Conservation (phyloP, 352 stramenopile genomes). For the Phytopythium chamaehyphon region DNA sequence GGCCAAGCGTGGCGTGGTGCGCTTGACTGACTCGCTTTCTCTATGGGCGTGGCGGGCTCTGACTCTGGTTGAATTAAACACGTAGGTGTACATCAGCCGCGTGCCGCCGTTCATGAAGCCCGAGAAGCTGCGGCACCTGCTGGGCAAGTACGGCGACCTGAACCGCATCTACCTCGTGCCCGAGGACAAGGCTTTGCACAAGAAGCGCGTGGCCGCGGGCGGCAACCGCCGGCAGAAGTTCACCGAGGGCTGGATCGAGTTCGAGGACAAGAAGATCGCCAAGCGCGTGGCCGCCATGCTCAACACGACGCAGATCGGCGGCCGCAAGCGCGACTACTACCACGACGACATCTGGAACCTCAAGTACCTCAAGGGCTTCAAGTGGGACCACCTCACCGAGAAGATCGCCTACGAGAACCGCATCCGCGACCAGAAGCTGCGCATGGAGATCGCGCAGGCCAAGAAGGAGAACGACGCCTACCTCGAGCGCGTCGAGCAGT, state of each 20-base stretch:
- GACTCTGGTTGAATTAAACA: too few species aligned
- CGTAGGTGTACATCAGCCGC: constrained; percentile 94
- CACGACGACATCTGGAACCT: constrained; percentile 99
- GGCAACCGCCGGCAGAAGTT: constrained; percentile 90
- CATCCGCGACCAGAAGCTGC: constrained; percentile 83
- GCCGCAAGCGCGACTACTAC: constrained; percentile 95
- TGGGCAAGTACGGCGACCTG: constrained; percentile 91
- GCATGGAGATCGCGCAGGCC: constrained; percentile 80
- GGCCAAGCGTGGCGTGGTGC: constrained; percentile 44
- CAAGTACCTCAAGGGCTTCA: constrained; percentile 99
- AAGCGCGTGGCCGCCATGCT: constrained; percentile 91
- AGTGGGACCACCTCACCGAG: constrained; percentile 98
- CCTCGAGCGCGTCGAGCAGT: constrained; percentile 83
- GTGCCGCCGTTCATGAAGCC: constrained; percentile 97
- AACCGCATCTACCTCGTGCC: constrained; percentile 96
- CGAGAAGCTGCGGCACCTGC: constrained; percentile 92
- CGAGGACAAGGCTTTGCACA: constrained; percentile 92
- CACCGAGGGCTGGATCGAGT: constrained; percentile 98
- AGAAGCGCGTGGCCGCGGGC: constrained; percentile 86
- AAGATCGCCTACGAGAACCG: constrained; percentile 94
- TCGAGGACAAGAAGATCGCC: constrained; percentile 95
- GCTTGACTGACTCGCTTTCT: constrained; percentile 1
- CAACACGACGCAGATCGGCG: constrained; percentile 92
- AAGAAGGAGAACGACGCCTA: constrained; percentile 88
- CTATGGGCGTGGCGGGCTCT: neutral